phyloP scores from a whole-genome alignment of 78 protist genomes.

The Fonticula alba region DNA sequence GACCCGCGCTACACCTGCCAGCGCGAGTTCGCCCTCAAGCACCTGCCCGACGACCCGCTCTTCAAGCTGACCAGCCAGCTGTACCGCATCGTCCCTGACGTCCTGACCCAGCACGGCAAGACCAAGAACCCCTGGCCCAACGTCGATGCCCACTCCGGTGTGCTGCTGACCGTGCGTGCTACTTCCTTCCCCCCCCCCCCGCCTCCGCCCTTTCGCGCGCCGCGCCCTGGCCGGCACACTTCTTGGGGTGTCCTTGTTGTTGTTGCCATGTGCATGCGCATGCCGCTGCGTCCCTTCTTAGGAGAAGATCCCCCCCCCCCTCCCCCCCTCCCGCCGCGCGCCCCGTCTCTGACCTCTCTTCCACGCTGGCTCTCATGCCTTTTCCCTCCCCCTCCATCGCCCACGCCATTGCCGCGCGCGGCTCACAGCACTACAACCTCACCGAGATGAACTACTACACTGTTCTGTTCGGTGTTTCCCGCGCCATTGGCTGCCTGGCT shows the following conservation, averaged over 20 bases:
- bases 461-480: conserved; percentile 82
- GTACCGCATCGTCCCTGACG: conserved; percentile 63
- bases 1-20: conserved; percentile 80
- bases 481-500: conserved; percentile 85
- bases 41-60: conserved; percentile 74
- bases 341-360: too few relatives aligned
- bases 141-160: conserved; percentile 94
- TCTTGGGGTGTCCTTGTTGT: too few relatives aligned
- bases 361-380: too few relatives aligned
- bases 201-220: too few relatives aligned
- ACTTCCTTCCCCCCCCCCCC: too few relatives aligned
- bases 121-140: conserved; percentile 88
- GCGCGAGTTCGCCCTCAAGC: conserved; percentile 84
- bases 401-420: neutral
- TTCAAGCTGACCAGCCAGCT: conserved; percentile 50
- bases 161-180: conserved; percentile 52
- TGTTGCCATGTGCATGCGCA: too few relatives aligned
- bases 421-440: conserved; percentile 46
- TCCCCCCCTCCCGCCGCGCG: too few relatives aligned
- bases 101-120: conserved; percentile 79
- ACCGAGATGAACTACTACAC: conserved; percentile 71
- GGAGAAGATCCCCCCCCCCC: too few relatives aligned
- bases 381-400: neutral
- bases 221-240: too few relatives aligned
- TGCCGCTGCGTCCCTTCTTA: too few relatives aligned